Evolutionary conservation across 352 stramenopile genomes (phyloP), one percentile per base, ranked within the genome.

Genomic region (Globisporangium rhizosaccharum): DNA sequence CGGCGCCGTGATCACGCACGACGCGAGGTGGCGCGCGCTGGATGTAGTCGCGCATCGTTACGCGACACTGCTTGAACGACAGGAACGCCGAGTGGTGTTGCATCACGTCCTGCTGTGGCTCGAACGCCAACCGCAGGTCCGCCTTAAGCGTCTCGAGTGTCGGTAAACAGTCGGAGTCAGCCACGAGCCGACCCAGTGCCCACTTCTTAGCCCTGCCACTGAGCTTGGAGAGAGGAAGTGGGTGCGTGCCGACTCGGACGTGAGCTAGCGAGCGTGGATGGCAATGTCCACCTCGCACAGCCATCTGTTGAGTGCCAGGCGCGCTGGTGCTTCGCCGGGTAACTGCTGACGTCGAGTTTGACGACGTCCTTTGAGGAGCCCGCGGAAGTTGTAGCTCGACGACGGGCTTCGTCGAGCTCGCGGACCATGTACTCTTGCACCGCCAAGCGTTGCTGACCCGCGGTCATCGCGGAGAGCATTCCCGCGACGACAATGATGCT

Each of bases 311-410:
- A 71, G 28, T 10, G 53, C 28, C 30, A 65, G 56, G 61, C 23
- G 56, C 10, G 23, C 3, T 26, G 0, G 15, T 17, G 30, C 51
- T 51, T 59, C 62, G 53, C 14, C 23, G 23, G 65, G 59, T 73
- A 73, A 17, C n/a, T 57, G 23, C 62, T 67, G 30, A 73, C 57
- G 53, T 70, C 58, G 58, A 73, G 58, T 30, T 70, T 70, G 3
- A 65, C 54, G 37, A 65, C 59, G 58, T 67, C 48, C 25, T 37
- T 65, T 51, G 63, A 10, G 1, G 47, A 25, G 23, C 23, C 23
- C 46, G 46, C 30, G 30, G 30, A 1, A 36, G 30, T 36, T 36
- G 30, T 0, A 9, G 30, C 3, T 36, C 30, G 30, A 0, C 30
- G 30, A 36, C 30, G 3, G 3, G 30, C 30, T 8, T 33, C 2